Evolutionary conservation across 331 rosid genomes (phyloP), one percentile per base, ranked within the genome.

Genomic region (Ulmus americana): DNA sequence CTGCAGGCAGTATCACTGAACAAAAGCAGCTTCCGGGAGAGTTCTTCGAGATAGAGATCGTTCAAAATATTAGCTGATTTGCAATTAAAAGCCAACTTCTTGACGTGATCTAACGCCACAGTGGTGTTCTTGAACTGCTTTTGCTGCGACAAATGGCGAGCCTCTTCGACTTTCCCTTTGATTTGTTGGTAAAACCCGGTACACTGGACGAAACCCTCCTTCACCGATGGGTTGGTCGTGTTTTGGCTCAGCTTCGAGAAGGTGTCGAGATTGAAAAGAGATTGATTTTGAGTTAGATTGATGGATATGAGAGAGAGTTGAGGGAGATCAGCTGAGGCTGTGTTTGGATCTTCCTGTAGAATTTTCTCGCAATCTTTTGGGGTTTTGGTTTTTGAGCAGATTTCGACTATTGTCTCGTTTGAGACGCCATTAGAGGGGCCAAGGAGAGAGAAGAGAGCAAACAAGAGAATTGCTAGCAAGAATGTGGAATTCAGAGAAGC

Each of bases 381-480:
- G 74, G 48, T 39, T 16, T 49, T 15, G 10, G 61, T 69, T 39
- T 59, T 40, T 47, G 43, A 48, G 67, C 59, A 59, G 10, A 58
- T 69, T 6, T 10, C 13, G 52, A 51, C 10, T 8, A 40, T 4
- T 52, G 43, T 9, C 14, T 39, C 15, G 16, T 7, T 46, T 8
- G 45, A 13, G 44, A 46, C 55, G 5, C 38, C 67, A 43, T 15
- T 5, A 39, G 20, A 22, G 60, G 40, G 18, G 2, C 7, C 5
- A 7, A 53, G 35, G 35, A 28, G 35, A 28, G 35, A 28, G 35
- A 3, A 28, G 35, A 28, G 35, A 28, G 35, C 35, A 28, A 28
- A 28, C 3, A 2, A 28, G 35, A 28, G 3, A 28, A 28, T 28
- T 28, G 35, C 35, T 28, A 28, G 4, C 35, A 28, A 28, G 4